Evolutionary conservation across 139 green algal species (phyloP).

Genomic region (Marvania coccoides): DNA sequence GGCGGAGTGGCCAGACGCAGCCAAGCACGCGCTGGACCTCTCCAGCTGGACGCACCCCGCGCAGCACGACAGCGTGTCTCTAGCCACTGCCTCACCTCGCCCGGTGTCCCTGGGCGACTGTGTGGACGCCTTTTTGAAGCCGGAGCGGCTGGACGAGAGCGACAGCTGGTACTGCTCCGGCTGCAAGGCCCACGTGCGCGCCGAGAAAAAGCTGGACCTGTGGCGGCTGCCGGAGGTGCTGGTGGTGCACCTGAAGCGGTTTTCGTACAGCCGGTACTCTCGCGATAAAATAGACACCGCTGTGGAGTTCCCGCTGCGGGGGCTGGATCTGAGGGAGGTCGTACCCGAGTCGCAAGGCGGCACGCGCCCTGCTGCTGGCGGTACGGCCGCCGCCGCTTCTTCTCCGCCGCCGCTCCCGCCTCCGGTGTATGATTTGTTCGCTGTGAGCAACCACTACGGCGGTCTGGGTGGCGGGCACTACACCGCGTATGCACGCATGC

Average conservation of each 20-base stretch:
- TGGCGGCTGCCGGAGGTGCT: conserved; percentile 85
- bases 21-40: too few relatives aligned
- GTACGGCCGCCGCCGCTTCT: not conserved
- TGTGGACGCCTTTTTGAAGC: conserved; percentile 55
- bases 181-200: conserved; percentile 77
- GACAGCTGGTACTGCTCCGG: conserved; percentile 78
- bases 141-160: conserved; percentile 68
- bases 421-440: conserved; percentile 83
- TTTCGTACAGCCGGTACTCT: conserved; percentile 64
- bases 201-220: conserved; percentile 89
- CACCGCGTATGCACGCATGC: conserved; percentile 75
- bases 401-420: not conserved
- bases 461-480: conserved; percentile 92
- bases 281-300: conserved; percentile 82
- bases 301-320: conserved; percentile 60
- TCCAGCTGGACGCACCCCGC: not conserved
- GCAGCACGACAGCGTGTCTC: too few relatives aligned
- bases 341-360: not conserved
- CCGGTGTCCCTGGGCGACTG: conserved; percentile 6
- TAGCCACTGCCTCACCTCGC: not conserved
- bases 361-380: not conserved
- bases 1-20: too few relatives aligned
- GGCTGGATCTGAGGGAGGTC: conserved; percentile 62
- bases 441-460: conserved; percentile 90
- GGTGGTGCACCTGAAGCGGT: conserved; percentile 95